Base-by-base conservation (phyloP, 75 land plant genomes). In the Pinus taeda region DNA sequence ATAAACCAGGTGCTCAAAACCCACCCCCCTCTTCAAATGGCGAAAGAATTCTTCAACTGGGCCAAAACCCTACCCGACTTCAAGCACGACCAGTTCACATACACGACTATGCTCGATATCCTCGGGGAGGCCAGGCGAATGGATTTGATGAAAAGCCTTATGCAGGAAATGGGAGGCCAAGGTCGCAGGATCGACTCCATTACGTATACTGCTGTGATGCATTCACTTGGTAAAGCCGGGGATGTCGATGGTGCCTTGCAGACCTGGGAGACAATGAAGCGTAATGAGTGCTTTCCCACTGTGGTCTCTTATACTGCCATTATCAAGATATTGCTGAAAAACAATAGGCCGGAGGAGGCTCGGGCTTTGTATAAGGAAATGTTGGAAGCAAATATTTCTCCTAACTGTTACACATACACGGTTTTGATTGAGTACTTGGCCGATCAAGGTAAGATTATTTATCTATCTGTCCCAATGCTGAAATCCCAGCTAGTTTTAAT, bases 1-100 rank as follows among this genome's bases (percentile, higher is more conserved):
- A 59, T 89, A 70, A 84, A 79, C 59, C 82, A 84, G 67, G 86
- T 81, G 20, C 75, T 89, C 15, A 89, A 89, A 73, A 73, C 88
- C n/a, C 91, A 89, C 71, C 91, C 91, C 0, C 91, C 91, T 0
- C 78, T 89, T 85, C 84, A 81, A 63, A 89, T 84, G 75, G 92
- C 94, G 3, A 89, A 88, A 88, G 73, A 85, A 29, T 92, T 92
- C 77, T 92, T 89, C 83, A 74, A 81, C 75, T 92, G 94, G 94
- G 86, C 83, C 17, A 61, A 78, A 2, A 24, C 57, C 30, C 30
- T 83, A 6, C 76, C 74, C 65, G 80, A 79, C 3, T 92, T 89
- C 78, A 89, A 89, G 78, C 95, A 90, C 71, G 91, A 90, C 73
- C 88, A 84, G 59, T 88, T 75, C 66, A 90, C 89, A 13, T 92